Conservation (phyloP, 345 rosid species). For the Cardamine resedifolia region DNA sequence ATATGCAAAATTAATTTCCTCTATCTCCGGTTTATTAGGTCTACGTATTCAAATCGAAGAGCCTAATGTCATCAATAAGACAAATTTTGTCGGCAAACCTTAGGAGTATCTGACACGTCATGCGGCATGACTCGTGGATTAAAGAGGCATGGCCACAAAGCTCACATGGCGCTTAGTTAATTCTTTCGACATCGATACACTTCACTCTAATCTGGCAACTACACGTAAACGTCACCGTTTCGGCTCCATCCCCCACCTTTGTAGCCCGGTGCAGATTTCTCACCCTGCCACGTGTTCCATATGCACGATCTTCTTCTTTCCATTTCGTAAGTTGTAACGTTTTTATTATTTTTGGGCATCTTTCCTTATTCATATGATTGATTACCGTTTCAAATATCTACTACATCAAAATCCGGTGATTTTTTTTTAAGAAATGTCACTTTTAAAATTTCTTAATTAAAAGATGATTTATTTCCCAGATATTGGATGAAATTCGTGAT, state of each 20-base stretch:
- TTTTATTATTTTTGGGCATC: background rate
- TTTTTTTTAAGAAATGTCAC: background rate
- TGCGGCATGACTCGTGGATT: conserved; percentile 37
- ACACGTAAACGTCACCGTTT: conserved; percentile 36
- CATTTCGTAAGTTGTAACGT: background rate
- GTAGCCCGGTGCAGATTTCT: background rate
- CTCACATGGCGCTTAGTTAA: conserved; percentile 32
- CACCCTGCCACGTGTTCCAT: conserved; percentile 1
- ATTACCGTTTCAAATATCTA: background rate
- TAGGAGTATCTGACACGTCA: conserved; percentile 33
- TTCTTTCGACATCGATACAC: conserved; percentile 33
- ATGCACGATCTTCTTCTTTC: conserved; percentile 12
- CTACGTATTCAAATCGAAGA: background rate
- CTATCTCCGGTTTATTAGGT: background rate
- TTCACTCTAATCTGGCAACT: conserved; percentile 33
- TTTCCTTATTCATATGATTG: background rate
- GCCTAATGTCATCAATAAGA: background rate
- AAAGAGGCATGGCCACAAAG: conserved; percentile 30
- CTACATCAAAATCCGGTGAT: background rate
- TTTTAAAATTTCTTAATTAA: background rate
- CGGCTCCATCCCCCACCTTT: background rate
- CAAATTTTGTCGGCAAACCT: conserved; percentile 35
- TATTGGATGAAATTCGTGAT: conserved; percentile 3
- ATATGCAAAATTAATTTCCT: background rate
- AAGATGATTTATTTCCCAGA: background rate